Evolutionary conservation across 1,139 yeast species (phyloP).

Genomic region (Saccharomyces hybrid): DNA sequence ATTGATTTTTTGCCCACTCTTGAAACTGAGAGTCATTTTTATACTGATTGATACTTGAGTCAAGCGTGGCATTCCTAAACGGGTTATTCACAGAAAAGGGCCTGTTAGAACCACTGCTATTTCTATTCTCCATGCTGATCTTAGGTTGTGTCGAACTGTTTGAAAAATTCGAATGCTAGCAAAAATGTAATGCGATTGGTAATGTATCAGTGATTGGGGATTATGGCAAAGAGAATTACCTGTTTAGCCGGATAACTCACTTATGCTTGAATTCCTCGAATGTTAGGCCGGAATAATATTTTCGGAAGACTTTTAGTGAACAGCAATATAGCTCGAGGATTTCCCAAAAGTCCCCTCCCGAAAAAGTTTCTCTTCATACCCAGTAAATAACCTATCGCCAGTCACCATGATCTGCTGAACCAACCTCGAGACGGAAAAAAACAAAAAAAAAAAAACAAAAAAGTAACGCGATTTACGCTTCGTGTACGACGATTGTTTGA

Average conservation of each 20-base stretch:
- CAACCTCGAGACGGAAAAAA: background rate
- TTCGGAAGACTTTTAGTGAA: too few species aligned
- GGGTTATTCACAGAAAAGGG: constrained; percentile 56
- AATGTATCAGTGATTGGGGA: background rate
- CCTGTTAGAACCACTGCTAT: constrained; percentile 26
- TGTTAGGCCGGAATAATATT: too few species aligned
- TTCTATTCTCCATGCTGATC: constrained; percentile 10
- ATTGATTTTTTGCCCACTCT: constrained; percentile 36
- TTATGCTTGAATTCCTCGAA: background rate
- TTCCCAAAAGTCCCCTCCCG: background rate
- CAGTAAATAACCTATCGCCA: background rate
- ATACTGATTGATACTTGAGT: constrained; percentile 17
- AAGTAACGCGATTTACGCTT: background rate
- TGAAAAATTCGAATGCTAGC: too few species aligned
- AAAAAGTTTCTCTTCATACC: background rate
- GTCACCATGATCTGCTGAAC: background rate
- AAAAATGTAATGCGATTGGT: background rate
- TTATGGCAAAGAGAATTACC: background rate
- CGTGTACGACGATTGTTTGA: background rate
- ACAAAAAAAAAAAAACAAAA: background rate
- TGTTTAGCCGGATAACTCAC: background rate
- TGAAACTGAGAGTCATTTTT: constrained; percentile 35
- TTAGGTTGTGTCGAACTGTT: background rate
- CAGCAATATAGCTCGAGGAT: background rate
- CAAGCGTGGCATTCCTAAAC: constrained; percentile 37